Conservation (phyloP, 768 basidiomycete genomes). For the Coprinopsis strossmayeri region DNA sequence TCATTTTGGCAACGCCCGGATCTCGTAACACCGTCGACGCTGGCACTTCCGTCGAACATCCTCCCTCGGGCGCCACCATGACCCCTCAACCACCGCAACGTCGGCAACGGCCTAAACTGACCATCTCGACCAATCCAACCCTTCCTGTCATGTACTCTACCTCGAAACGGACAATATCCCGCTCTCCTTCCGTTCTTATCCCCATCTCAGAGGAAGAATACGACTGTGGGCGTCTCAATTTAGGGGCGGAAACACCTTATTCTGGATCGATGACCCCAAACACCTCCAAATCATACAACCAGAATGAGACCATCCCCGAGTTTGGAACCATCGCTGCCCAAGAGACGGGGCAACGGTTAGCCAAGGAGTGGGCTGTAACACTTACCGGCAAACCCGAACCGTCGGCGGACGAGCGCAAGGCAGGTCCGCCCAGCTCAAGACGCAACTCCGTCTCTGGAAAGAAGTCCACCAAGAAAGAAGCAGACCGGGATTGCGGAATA, state of each 20-base stretch:
- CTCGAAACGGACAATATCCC: not conserved
- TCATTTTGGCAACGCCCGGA: no score
- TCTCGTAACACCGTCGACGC: not conserved
- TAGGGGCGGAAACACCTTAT: not conserved
- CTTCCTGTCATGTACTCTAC: not conserved
- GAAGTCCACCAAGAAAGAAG: conserved; percentile 12
- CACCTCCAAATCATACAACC: not conserved
- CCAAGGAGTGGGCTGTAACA: conserved; percentile 7
- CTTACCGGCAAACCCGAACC: not conserved
- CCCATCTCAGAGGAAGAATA: conserved; percentile 2
- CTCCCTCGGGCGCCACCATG: not conserved
- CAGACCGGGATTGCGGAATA: conserved; percentile 26
- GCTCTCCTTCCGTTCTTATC: not conserved
- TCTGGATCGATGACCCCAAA: not conserved
- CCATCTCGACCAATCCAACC: not conserved
- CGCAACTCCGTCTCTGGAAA: not conserved
- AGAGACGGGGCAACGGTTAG: conserved; percentile 1
- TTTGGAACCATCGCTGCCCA: no score
- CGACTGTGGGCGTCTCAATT: not conserved
- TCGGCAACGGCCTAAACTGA: not conserved
- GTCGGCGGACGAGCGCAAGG: no score
- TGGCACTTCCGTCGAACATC: not conserved
- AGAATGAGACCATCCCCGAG: no score
- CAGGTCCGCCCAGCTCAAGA: no score
- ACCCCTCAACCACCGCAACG: not conserved